Evolutionary conservation across 306 rosid genomes (phyloP).

Genomic region (Alnus glutinosa): DNA sequence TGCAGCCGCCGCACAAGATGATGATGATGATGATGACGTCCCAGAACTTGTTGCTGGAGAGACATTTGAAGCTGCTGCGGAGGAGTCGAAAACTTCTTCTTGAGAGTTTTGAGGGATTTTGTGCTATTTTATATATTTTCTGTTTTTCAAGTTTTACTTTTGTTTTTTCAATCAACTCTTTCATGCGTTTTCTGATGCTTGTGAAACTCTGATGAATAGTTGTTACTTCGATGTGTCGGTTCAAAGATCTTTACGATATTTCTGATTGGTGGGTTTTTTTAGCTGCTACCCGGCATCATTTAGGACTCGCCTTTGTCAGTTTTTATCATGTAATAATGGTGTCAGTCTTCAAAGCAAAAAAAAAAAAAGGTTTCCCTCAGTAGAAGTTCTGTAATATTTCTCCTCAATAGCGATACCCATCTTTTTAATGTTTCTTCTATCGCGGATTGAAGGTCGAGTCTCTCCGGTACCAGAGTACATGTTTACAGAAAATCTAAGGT

Average conservation of each 20-base stretch:
- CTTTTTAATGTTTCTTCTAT: no score
- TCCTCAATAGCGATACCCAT: no score
- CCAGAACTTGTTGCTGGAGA: constrained; percentile 87
- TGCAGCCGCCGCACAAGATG: constrained; percentile 47
- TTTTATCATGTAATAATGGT: no score
- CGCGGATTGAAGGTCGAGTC: no score
- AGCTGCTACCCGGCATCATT: no score
- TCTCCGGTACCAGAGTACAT: no score
- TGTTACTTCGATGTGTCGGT: not conserved
- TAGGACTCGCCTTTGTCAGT: no score
- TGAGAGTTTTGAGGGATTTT: constrained; percentile 41
- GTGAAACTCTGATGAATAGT: constrained; percentile 28
- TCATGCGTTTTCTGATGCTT: constrained; percentile 24
- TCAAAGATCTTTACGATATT: not conserved
- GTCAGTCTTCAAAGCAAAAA: no score
- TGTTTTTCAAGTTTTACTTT: constrained; percentile 16
- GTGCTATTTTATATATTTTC: constrained; percentile 46
- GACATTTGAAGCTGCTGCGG: constrained; percentile 88
- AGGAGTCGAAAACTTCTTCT: constrained; percentile 54
- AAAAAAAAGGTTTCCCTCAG: no score
- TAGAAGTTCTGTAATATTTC: no score
- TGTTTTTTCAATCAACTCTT: constrained; percentile 19
- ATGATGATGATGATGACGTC: constrained; percentile 73
- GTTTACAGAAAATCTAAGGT: no score
- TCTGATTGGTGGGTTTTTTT: not conserved